A percentile compares a stretch with the other conserved stretches of the same genome.
Evolutionary conservation across 768 basidiomycete genomes (phyloP).

Genomic region (Hericium coralloides): DNA sequence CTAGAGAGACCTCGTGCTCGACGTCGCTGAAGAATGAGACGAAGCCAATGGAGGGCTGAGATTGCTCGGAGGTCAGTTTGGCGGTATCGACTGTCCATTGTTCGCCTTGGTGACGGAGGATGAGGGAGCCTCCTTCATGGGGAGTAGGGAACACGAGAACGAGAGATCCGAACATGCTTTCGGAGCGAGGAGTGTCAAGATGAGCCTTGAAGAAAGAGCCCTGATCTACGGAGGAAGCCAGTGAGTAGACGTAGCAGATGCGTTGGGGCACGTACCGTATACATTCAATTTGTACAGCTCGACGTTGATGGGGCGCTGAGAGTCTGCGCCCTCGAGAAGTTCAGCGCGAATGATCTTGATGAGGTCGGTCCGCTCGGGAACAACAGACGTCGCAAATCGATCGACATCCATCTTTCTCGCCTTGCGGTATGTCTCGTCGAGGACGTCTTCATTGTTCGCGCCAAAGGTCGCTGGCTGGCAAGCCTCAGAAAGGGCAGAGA

Average conservation of each 20-base stretch:
- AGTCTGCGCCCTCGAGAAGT: neutral
- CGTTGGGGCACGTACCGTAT: neutral
- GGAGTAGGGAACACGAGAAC: conserved; percentile 10
- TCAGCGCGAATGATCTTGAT: neutral
- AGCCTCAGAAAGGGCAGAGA: neutral
- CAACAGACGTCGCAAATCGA: neutral
- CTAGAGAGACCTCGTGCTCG: conserved; percentile 30
- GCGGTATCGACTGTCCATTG: conserved; percentile 5
- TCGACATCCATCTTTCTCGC: conserved; percentile 1
- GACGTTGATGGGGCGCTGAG: neutral
- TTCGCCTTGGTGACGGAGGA: conserved; percentile 30
- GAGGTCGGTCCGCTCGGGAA: conserved; percentile 1
- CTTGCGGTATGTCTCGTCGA: conserved; percentile 2
- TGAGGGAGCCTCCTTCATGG: conserved; percentile 21
- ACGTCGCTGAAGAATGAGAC: conserved; percentile 31
- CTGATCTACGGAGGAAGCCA: conserved; percentile 1
- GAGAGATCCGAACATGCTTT: conserved; percentile 26
- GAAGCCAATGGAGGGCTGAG: conserved; percentile 9
- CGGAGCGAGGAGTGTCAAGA: conserved; percentile 37
- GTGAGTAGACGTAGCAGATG: neutral
- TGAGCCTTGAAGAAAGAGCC: conserved; percentile 33
- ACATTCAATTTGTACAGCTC: conserved; percentile 5
- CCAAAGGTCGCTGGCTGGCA: neutral
- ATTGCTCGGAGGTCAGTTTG: neutral
- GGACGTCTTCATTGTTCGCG: neutral